A percentile compares a stretch with the other conserved stretches of the same genome.
Conservation (phyloP, 495 filamentous ascomycete genomes). For the Aspergillus sparsus region DNA sequence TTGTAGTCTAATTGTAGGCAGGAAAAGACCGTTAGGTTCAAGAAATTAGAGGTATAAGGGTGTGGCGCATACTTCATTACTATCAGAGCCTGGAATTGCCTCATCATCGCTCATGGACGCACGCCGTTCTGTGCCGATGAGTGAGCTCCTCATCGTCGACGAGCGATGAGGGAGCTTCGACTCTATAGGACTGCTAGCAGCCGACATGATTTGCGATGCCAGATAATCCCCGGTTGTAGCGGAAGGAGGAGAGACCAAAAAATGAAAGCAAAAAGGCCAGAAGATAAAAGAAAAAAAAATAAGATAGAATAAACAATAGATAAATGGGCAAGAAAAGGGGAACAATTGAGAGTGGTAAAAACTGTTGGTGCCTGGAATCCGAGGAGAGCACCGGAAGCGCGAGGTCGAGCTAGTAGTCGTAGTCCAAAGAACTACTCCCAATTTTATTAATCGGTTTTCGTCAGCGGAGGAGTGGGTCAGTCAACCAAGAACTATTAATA, state of each 20-base stretch:
- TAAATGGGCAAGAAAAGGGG: neutral
- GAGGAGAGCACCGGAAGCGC: neutral
- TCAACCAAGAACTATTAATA: neutral
- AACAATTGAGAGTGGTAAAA: neutral
- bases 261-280: neutral
- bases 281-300: neutral
- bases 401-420: neutral
- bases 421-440: too few species aligned
- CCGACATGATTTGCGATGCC: conserved; percentile 31
- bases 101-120: conserved; percentile 56
- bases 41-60: neutral
- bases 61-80: conserved; percentile 62
- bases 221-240: neutral
- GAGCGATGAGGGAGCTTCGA: conserved; percentile 58
- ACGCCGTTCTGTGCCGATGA: conserved; percentile 46
- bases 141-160: conserved; percentile 50
- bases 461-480: conserved; percentile 9
- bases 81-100: conserved; percentile 75
- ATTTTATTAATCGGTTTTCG: neutral
- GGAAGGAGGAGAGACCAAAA: neutral
- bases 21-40: conserved; percentile 3
- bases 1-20: conserved; percentile 57
- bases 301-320: neutral
- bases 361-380: neutral
- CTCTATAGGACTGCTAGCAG: conserved; percentile 38